phyloP scores from a whole-genome alignment of 768 basidiomycete species.

The Naganishia vaughanmartiniae region DNA sequence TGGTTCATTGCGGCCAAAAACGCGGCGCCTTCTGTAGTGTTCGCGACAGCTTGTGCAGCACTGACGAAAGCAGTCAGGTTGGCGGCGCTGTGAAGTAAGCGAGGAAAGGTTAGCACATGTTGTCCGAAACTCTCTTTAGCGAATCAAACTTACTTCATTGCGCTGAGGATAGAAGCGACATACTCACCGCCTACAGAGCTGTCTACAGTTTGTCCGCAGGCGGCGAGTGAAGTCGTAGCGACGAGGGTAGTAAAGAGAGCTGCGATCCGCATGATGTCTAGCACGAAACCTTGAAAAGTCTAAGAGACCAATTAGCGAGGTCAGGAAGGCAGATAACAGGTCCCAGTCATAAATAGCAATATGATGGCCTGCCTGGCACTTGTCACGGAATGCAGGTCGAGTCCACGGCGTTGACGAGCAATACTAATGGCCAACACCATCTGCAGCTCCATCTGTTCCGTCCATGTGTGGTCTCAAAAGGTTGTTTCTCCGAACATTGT shows the following conservation, averaged over 20 bases:
- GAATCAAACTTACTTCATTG: conserved; percentile 40
- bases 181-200: neutral
- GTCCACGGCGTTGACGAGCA: too few species aligned
- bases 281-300: too few species aligned
- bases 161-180: conserved; percentile 35
- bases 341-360: too few species aligned
- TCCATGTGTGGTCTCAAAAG: too few species aligned
- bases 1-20: conserved; percentile 53
- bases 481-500: too few species aligned
- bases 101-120: neutral
- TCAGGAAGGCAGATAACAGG: too few species aligned
- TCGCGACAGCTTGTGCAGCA: conserved; percentile 55
- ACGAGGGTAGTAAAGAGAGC: neutral
- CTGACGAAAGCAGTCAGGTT: conserved; percentile 52
- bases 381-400: too few species aligned
- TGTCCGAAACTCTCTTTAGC: neutral
- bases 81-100: conserved; percentile 29
- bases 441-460: too few species aligned
- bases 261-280: neutral
- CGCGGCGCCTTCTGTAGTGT: conserved; percentile 55
- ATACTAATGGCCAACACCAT: too few species aligned
- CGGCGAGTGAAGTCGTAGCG: neutral
- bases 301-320: too few species aligned
- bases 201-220: neutral
- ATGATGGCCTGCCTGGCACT: too few species aligned